A percentile compares a stretch with the other conserved stretches of the same genome.
These are phyloP conservation scores for Rostrohypoxylon terebratum DNA, from an alignment of 495 filamentous ascomycete species.

Conservation along the genomic window DNA sequence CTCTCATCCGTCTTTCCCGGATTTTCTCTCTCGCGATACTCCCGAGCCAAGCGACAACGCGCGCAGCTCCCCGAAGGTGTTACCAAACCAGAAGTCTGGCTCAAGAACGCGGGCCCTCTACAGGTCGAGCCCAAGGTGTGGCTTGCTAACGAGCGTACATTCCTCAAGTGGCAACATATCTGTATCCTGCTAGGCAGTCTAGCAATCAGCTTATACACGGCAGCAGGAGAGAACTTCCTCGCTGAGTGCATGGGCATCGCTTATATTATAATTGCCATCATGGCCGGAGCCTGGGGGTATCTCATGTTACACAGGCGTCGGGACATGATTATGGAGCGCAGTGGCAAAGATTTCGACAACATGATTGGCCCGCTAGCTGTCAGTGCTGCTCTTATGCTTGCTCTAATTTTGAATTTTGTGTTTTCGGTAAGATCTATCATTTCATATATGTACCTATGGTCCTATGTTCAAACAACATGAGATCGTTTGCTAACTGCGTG, in stretches of 20 bases:
- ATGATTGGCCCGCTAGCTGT: constrained; percentile 84
- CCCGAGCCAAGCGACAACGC: constrained; percentile 61
- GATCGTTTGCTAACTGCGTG: constrained; percentile 21
- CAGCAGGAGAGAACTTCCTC: constrained; percentile 78
- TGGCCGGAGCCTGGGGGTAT: constrained; percentile 89
- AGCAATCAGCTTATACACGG: constrained; percentile 87
- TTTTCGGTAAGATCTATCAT: constrained; percentile 70
- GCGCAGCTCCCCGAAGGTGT: constrained; percentile 81
- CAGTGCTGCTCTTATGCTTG: constrained; percentile 79
- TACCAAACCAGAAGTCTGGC: constrained; percentile 80
- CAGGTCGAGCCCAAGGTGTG: constrained; percentile 97
- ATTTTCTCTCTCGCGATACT: constrained; percentile 79
- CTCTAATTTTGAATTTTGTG: constrained; percentile 86
- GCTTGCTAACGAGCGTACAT: constrained; percentile 97
- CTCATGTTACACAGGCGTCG: constrained; percentile 80
- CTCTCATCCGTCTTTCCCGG: constrained; percentile 73
- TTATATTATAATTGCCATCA: constrained; percentile 84
- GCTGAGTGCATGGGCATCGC: constrained; percentile 80
- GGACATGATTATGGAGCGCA: constrained; percentile 82
- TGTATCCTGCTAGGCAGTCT: constrained; percentile 84
- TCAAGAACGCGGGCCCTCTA: constrained; percentile 92
- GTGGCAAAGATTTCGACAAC: constrained; percentile 93
- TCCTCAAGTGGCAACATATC: constrained; percentile 97
- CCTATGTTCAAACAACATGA: neutral
- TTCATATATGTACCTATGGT: neutral